A percentile compares a stretch with the other conserved stretches of the same genome.
Evolutionary conservation across 2,329 filamentous ascomycete genomes (phyloP).

Genomic region (Ophiostoma piceae): DNA sequence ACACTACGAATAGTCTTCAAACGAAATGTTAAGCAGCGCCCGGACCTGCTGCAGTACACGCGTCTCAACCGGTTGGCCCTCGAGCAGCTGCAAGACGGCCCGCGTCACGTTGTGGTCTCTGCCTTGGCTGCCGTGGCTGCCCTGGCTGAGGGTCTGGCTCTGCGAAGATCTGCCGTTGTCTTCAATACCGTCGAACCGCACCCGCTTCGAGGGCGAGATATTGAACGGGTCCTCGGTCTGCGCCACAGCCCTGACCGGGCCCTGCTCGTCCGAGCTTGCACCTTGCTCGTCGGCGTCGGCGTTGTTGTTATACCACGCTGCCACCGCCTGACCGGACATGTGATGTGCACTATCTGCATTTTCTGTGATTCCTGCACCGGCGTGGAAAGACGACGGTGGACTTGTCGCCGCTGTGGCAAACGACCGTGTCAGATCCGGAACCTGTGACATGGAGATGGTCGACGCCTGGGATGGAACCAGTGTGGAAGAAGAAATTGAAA

Average conservation of each 20-base stretch:
- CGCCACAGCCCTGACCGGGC: neutral
- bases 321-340: neutral
- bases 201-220: neutral
- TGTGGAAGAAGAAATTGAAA: neutral
- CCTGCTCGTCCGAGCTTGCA: slow-evolving; percentile 5
- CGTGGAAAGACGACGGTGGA: neutral
- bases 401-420: neutral
- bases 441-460: neutral
- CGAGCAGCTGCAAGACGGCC: slow-evolving; percentile 48
- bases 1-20: slow-evolving; percentile 3
- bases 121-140: neutral
- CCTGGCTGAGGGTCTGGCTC: no score
- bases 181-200: neutral
- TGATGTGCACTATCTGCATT: neutral
- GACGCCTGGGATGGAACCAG: neutral
- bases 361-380: neutral
- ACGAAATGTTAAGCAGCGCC: slow-evolving; percentile 47
- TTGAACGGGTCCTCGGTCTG: neutral
- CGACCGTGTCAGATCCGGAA: neutral
- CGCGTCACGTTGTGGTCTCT: slow-evolving; percentile 38
- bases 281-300: neutral
- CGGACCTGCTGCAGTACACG: slow-evolving; percentile 42
- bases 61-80: slow-evolving; percentile 39
- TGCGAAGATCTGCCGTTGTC: no score
- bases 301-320: neutral